Conservation (phyloP, 306 rosid species). For the Ormosia semicastrata region DNA sequence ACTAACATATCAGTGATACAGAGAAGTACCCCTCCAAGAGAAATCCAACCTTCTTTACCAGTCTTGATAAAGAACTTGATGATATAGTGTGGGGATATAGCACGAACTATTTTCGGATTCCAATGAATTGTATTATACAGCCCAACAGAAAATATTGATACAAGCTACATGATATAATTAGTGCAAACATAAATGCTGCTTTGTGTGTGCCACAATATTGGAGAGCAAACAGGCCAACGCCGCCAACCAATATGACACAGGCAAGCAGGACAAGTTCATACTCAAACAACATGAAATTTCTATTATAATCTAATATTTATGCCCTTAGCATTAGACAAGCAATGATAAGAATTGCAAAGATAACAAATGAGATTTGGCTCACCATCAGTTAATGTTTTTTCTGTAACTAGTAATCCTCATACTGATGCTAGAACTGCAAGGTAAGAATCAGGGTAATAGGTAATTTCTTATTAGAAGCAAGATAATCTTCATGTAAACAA, state of each 20-base stretch:
- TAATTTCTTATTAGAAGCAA: not conserved
- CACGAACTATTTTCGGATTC: conserved; percentile 70
- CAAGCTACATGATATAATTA: conserved; percentile 69
- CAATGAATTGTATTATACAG: conserved; percentile 67
- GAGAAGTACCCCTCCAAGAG: conserved; percentile 87
- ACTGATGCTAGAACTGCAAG: conserved; percentile 79
- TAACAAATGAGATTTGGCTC: conserved; percentile 23
- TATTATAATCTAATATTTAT: conserved; percentile 6
- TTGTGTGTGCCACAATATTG: conserved; percentile 87
- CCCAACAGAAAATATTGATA: conserved; percentile 72
- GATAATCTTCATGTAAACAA: not conserved
- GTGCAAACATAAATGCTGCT: conserved; percentile 82
- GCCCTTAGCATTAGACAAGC: not conserved
- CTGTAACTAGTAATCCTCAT: conserved; percentile 69
- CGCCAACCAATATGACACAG: conserved; percentile 75
- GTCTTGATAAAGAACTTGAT: conserved; percentile 62
- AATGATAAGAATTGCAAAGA: not conserved
- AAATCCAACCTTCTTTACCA: conserved; percentile 84
- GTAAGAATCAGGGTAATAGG: not conserved
- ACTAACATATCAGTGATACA: conserved; percentile 72
- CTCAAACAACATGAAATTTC: conserved; percentile 31
- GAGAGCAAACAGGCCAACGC: conserved; percentile 87
- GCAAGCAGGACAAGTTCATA: conserved; percentile 74
- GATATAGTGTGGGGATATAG: conserved; percentile 70
- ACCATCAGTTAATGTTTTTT: conserved; percentile 56